Percentiles rank a stretch among this genome's conserved stretches.
Conservation (phyloP, 306 rosid species). For the Rubus idaeus region DNA sequence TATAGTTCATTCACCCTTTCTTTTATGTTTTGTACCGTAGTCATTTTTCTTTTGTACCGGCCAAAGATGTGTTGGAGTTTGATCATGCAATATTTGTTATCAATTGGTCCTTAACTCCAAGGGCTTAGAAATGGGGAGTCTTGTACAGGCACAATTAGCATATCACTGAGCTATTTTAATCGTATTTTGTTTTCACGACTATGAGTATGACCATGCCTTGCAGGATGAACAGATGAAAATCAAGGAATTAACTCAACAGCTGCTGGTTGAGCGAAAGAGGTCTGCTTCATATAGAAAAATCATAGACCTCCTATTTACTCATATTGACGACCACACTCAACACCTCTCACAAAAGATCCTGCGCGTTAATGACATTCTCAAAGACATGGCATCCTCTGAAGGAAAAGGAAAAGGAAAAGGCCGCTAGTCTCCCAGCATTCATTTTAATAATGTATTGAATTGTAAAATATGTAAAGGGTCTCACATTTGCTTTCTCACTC, state of each 20-base stretch:
- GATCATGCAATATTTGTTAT: no score
- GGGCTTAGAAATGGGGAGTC: no score
- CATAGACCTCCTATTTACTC: constrained; percentile 27
- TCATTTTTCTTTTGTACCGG: neutral
- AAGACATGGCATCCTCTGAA: constrained; percentile 22
- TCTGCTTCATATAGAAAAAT: constrained; percentile 36
- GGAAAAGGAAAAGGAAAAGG: no score
- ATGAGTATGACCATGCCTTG: neutral
- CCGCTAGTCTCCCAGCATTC: neutral
- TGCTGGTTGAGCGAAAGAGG: constrained; percentile 35
- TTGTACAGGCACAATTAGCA: no score
- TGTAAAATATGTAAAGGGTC: constrained; percentile 2
- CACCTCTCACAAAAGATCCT: constrained; percentile 24
- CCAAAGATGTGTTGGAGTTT: neutral
- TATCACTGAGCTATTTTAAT: no score
- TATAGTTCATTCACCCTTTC: neutral
- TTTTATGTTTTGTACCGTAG: neutral
- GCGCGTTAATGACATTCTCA: constrained; percentile 15
- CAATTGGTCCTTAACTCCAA: neutral
- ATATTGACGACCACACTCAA: constrained; percentile 33
- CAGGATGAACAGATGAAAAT: constrained; percentile 30
- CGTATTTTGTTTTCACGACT: no score
- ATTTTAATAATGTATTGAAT: neutral
- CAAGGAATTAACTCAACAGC: constrained; percentile 32
- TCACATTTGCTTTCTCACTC: neutral